Evolutionary conservation across 2,329 filamentous ascomycete species (phyloP).

Genomic region (Colletotrichum melonis): DNA sequence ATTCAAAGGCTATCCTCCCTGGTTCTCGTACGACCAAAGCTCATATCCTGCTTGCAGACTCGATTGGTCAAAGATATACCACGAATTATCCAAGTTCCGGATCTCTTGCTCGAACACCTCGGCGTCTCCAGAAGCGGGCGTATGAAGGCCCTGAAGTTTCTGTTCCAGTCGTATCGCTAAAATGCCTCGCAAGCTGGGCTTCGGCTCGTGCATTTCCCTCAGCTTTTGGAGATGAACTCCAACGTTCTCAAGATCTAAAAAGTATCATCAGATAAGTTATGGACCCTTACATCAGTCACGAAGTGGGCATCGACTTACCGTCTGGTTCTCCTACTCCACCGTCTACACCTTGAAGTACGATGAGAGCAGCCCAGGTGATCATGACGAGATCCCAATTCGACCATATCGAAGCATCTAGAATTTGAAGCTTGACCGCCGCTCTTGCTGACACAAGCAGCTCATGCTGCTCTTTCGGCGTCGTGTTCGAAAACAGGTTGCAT

Average conservation of each 20-base stretch:
- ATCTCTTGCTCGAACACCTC: constrained; percentile 30
- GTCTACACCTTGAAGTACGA: constrained; percentile 55
- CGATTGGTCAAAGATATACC: constrained; percentile 43
- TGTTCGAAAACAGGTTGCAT: constrained; percentile 51
- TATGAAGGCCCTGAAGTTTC: constrained; percentile 41
- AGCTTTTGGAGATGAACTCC: constrained; percentile 44
- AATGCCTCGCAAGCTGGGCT: constrained; percentile 40
- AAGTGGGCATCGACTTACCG: constrained; percentile 39
- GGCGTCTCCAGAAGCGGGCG: constrained; percentile 36
- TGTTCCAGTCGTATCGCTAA: constrained; percentile 41
- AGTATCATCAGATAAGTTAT: neutral
- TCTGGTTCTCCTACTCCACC: constrained; percentile 52
- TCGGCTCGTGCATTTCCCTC: constrained; percentile 43
- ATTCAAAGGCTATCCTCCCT: neutral
- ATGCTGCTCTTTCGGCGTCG: constrained; percentile 51
- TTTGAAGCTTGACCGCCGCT: constrained; percentile 52
- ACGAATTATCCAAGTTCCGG: constrained; percentile 38
- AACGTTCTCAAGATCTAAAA: constrained; percentile 42
- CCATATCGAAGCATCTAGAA: constrained; percentile 54
- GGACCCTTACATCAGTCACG: neutral
- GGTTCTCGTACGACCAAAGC: constrained; percentile 33
- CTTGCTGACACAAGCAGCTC: constrained; percentile 54
- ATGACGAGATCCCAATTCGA: constrained; percentile 57
- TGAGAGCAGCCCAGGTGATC: constrained; percentile 56
- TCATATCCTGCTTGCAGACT: constrained; percentile 40